Evolutionary conservation across 2,329 filamentous ascomycete species (phyloP), one percentile per base, ranked within the genome.

Genomic region (Tolypocladium tundrense): DNA sequence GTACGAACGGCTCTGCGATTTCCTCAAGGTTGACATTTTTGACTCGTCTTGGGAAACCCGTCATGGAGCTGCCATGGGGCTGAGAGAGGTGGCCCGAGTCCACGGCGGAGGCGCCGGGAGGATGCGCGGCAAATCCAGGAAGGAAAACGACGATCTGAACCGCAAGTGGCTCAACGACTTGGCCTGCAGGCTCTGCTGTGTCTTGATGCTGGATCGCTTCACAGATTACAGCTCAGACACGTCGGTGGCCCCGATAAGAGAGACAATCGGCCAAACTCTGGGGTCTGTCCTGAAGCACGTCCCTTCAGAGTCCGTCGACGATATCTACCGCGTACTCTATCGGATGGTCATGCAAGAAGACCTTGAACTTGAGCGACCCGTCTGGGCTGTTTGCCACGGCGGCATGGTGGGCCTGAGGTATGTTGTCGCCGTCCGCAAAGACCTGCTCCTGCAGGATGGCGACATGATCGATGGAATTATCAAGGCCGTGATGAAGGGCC

Each of bases 181-280:
- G 55, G 91, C 92, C n/a, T 97, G 92, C 67, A 88, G 94, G 33
- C 82, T 99, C 54, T 93, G 92, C 72, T 96, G 90, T 69, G 92
- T 99, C 56, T 87, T 99, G 66, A 97, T 99, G 86, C 85, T 99
- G 19, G 94, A 99, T 74, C 87, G 92, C 56, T 99, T 99, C 69
- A 95, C 92, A 58, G 94, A 99, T 69, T 99, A 97, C 75, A 94
- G 95, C 59, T 96, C 92, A 6, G 94, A 99, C 71, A 99, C 91
- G 56, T 96, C 95, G 1, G 91, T 99, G 45, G 94, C 94, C 0
- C 94, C 94, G 0, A 97, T 99, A 62, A 83, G 94, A 63, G 94
- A 99, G 75, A 96, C 92, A 0, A 90, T 96, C 45, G 94, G 94
- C 52, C 94, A 99, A 73, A 93, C 92, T 2, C 79, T 99, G 16